These are phyloP conservation scores for Claviceps fusiformis DNA, from an alignment of 2,329 filamentous ascomycete genomes.

Conservation along the genomic window DNA sequence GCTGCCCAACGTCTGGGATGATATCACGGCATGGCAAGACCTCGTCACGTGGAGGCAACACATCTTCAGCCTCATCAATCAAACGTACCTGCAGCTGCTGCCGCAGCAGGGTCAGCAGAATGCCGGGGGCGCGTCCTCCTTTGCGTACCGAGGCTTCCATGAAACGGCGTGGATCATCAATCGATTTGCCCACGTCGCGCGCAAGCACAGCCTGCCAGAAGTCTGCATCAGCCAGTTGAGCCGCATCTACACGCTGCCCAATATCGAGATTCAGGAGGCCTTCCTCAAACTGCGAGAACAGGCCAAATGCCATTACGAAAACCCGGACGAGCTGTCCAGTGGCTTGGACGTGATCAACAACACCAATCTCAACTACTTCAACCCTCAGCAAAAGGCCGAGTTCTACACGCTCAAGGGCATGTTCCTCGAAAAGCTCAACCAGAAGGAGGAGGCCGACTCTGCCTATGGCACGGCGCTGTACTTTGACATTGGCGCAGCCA, in stretches of 20 bases:
- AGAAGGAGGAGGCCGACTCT: conserved; percentile 82
- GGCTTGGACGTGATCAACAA: conserved; percentile 98
- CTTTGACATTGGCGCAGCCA: conserved; percentile 88
- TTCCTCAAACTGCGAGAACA: conserved; percentile 98
- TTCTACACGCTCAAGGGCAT: conserved; percentile 99
- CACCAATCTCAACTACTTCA: conserved; percentile 98
- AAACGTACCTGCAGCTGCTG: conserved; percentile 75
- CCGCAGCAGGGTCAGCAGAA: conserved; percentile 63
- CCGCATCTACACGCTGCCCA: conserved; percentile 94
- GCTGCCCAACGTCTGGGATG: conserved; percentile 95
- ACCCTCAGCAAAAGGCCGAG: conserved; percentile 87
- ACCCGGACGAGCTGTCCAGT: conserved; percentile 78
- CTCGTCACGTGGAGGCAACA: conserved; percentile 99
- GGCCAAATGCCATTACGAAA: conserved; percentile 97
- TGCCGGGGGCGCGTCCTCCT: conserved; percentile 70
- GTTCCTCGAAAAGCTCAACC: conserved; percentile 89
- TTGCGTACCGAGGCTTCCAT: conserved; percentile 93
- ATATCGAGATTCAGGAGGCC: conserved; percentile 98
- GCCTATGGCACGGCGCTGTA: conserved; percentile 92
- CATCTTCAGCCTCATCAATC: conserved; percentile 95
- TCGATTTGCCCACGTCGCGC: conserved; percentile 89
- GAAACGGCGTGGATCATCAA: conserved; percentile 99
- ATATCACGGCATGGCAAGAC: conserved; percentile 98
- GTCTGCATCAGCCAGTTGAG: conserved; percentile 96
- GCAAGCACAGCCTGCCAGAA: conserved; percentile 91